Percentiles rank a stretch among this genome's conserved stretches.
phyloP scores from a whole-genome alignment of 2,329 filamentous ascomycete species.

The Neurospora sp. region DNA sequence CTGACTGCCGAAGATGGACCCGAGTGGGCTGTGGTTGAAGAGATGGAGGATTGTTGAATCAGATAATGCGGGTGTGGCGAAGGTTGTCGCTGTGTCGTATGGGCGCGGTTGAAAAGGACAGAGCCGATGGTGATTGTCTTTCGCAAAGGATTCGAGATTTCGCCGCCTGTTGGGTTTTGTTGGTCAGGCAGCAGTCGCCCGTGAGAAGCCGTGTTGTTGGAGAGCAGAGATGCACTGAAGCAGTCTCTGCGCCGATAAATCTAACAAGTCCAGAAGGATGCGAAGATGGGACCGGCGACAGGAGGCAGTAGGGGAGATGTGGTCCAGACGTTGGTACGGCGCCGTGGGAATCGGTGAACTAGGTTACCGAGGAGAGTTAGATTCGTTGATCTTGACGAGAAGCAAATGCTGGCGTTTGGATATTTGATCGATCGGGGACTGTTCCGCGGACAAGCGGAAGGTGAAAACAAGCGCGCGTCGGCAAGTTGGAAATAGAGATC shows the following conservation, averaged over 20 bases:
- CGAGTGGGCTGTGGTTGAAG: background rate
- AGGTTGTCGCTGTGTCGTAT: constrained; percentile 25
- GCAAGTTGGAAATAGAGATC: background rate
- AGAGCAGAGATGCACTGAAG: constrained; percentile 15
- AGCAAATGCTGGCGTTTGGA: background rate
- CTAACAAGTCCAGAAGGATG: background rate
- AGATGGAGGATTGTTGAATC: background rate
- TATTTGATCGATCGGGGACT: background rate
- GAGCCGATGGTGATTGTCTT: constrained; percentile 27
- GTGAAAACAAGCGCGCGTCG: background rate
- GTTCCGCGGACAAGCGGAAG: background rate
- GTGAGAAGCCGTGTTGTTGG: constrained; percentile 19
- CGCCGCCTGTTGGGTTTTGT: constrained; percentile 16
- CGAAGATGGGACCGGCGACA: background rate
- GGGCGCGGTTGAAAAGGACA: constrained; percentile 29
- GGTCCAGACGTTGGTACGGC: background rate
- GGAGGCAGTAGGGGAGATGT: background rate
- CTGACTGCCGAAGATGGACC: background rate
- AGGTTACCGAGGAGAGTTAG: background rate
- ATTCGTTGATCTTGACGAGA: background rate
- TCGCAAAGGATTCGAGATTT: constrained; percentile 19
- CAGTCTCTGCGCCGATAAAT: constrained; percentile 13
- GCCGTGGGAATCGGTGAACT: background rate
- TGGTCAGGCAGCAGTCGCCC: constrained; percentile 11
- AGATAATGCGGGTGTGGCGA: constrained; percentile 10